phyloP scores from a whole-genome alignment of 139 green algal genomes.

The Haematococcus sp. region DNA sequence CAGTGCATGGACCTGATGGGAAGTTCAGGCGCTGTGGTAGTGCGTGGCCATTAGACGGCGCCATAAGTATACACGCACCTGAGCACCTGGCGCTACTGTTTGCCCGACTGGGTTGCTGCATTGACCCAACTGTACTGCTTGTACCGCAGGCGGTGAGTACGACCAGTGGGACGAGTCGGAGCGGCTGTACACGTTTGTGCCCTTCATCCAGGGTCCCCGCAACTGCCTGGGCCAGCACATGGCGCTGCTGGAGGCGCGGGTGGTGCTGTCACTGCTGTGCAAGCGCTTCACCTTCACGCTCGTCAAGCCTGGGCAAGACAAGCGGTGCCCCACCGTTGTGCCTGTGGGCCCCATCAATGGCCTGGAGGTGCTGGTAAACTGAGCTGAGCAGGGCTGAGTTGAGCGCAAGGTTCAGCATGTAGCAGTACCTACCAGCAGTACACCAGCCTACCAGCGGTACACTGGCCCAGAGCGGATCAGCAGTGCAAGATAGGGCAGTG shows the following conservation, averaged over 20 bases:
- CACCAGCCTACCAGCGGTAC: no score
- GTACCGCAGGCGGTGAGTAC: conserved; percentile 63
- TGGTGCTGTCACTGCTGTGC: conserved; percentile 78
- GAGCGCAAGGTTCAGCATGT: no score
- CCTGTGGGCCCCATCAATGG: conserved; percentile 69
- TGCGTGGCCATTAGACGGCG: no score
- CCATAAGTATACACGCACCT: no score
- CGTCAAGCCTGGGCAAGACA: conserved; percentile 19
- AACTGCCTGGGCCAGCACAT: conserved; percentile 91
- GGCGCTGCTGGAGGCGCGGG: conserved; percentile 80
- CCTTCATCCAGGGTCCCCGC: conserved; percentile 91
- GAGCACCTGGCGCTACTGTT: no score
- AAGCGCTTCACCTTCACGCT: conserved; percentile 74
- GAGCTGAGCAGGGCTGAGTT: background rate
- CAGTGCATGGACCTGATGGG: no score
- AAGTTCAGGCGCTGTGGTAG: no score
- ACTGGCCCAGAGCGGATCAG: no score
- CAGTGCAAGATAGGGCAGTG: background rate
- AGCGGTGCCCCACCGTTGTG: conserved; percentile 67
- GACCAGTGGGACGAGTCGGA: conserved; percentile 78
- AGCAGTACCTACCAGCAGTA: no score
- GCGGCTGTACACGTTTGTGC: conserved; percentile 87
- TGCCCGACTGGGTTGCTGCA: no score
- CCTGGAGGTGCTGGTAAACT: conserved; percentile 68
- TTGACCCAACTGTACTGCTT: no score